Base-by-base conservation (phyloP, 495 filamentous ascomycete species). In the Peziza echinospora region DNA sequence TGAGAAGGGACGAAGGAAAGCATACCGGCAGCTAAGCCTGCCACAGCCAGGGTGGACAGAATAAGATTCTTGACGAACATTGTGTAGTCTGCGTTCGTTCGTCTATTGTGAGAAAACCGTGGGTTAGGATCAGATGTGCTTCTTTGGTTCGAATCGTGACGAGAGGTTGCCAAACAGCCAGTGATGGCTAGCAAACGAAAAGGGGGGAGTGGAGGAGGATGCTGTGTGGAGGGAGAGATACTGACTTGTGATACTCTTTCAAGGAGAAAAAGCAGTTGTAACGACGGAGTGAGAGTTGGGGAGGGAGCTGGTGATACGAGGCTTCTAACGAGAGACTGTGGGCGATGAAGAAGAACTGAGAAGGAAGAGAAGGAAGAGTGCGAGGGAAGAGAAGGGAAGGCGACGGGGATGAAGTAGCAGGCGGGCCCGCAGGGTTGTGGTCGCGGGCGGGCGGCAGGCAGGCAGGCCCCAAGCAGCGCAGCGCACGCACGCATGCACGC, bases 11-110 rank as follows among this genome's bases (percentile, higher is more conserved):
- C 28, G 17, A 37, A 26, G 21, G 26, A 28, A 3, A 23, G 67
- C 77, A 65, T 64, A 82, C 84, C 85, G 51, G 76, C 63, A 44
- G 67, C 77, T 44, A 70, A 60, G 56, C 77, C 67, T 58, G 68
- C 66, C 52, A 76, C 67, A 51, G 79, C 84, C 63, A 85, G 64
- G 39, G 73, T 72, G 60, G 82, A 78, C 55, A 91, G 69, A 50
- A 84, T 61, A 64, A 84, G 70, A 59, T 77, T 74, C 65, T 72
- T 66, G 67, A 76, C 69, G 61, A 77, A 71, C 87, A 96, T 93
- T 60, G 60, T 70, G 71, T 53, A 45, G 47, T 49, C 45, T 51
- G 59, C 60, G 59, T 53, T 63, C 26, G 58, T 21, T 49, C 50
- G 45, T 54, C 49, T 51, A 45, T 34, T n/a, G n/a, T n/a, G n/a